These are phyloP conservation scores for Phenoliferia sp. DNA, from an alignment of 1,284 basidiomycete species.

Conservation along the genomic window DNA sequence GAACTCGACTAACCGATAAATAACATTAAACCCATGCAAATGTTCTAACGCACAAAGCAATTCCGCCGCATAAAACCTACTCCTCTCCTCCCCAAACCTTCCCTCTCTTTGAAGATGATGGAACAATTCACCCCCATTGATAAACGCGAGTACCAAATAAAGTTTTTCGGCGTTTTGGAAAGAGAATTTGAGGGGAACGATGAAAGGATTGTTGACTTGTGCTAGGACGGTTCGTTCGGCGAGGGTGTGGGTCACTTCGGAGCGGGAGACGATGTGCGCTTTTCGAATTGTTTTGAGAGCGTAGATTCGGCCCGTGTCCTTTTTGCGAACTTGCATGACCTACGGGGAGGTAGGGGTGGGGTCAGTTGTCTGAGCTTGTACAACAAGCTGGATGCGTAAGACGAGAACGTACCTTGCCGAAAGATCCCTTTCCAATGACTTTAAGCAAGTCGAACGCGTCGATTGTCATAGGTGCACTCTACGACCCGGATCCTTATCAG, in stretches of 20 bases:
- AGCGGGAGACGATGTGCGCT: slow-evolving; percentile 94
- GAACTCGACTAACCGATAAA: slow-evolving; percentile 59
- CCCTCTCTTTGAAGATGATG: slow-evolving; percentile 96
- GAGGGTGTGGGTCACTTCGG: slow-evolving; percentile 96
- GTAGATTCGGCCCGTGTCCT: slow-evolving; percentile 96
- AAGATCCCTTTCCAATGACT: slow-evolving; percentile 96
- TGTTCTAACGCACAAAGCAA: slow-evolving; percentile 92
- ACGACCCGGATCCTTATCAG: neutral
- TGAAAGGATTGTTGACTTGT: slow-evolving; percentile 97
- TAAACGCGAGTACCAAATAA: slow-evolving; percentile 95
- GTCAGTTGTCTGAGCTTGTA: too few species aligned
- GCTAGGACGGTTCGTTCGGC: slow-evolving; percentile 96
- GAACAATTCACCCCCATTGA: slow-evolving; percentile 97
- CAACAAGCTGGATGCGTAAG: neutral
- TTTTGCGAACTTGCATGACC: slow-evolving; percentile 97
- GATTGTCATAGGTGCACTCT: slow-evolving; percentile 59
- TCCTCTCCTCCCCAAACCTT: slow-evolving; percentile 88
- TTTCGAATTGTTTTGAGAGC: slow-evolving; percentile 98
- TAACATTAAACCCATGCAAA: slow-evolving; percentile 94
- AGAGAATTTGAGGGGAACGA: slow-evolving; percentile 97
- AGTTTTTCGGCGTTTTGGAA: slow-evolving; percentile 98
- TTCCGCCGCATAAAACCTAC: slow-evolving; percentile 95
- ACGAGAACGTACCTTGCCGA: slow-evolving; percentile 67
- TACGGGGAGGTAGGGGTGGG: neutral
- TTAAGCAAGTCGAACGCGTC: slow-evolving; percentile 96